A percentile compares a stretch with the other conserved stretches of the same genome.
Evolutionary conservation across 352 stramenopile species (phyloP).

Genomic region (Pythium apleroticum): DNA sequence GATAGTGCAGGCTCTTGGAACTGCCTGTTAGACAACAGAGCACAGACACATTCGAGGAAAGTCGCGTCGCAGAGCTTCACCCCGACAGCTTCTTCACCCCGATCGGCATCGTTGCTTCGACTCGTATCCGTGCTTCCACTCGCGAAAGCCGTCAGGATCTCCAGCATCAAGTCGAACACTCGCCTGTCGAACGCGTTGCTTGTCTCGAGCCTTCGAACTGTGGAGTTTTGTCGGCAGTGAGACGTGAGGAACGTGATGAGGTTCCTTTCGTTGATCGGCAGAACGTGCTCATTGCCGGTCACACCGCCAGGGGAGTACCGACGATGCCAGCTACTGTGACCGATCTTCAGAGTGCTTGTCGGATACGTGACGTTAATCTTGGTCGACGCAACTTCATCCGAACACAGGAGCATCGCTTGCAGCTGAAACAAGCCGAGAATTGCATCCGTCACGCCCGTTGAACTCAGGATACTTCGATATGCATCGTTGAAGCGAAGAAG

Average conservation of each 20-base stretch:
- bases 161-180: slow-evolving; percentile 42
- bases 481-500: slow-evolving; percentile 39
- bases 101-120: slow-evolving; percentile 1
- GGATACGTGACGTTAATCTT: slow-evolving; percentile 55
- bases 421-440: slow-evolving; percentile 44
- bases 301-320: slow-evolving; percentile 14
- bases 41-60: slow-evolving; percentile 50
- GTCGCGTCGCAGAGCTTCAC: slow-evolving; percentile 33
- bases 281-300: slow-evolving; percentile 9
- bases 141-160: slow-evolving; percentile 42
- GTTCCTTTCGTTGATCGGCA: slow-evolving; percentile 33
- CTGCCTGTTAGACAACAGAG: slow-evolving; percentile 30
- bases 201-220: slow-evolving; percentile 13
- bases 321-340: slow-evolving; percentile 20
- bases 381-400: slow-evolving; percentile 27
- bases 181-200: slow-evolving; percentile 23
- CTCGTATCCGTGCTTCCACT: not conserved
- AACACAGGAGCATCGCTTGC: slow-evolving; percentile 34
- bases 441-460: slow-evolving; percentile 38
- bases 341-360: slow-evolving; percentile 39
- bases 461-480: slow-evolving; percentile 42
- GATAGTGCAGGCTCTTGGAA: slow-evolving; percentile 38
- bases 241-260: slow-evolving; percentile 46
- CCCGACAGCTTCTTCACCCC: slow-evolving; percentile 34
- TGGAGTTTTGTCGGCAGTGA: slow-evolving; percentile 47